These are phyloP conservation scores for Botrytis pseudocinerea DNA, from an alignment of 2,329 filamentous ascomycete species.

Conservation along the genomic window DNA sequence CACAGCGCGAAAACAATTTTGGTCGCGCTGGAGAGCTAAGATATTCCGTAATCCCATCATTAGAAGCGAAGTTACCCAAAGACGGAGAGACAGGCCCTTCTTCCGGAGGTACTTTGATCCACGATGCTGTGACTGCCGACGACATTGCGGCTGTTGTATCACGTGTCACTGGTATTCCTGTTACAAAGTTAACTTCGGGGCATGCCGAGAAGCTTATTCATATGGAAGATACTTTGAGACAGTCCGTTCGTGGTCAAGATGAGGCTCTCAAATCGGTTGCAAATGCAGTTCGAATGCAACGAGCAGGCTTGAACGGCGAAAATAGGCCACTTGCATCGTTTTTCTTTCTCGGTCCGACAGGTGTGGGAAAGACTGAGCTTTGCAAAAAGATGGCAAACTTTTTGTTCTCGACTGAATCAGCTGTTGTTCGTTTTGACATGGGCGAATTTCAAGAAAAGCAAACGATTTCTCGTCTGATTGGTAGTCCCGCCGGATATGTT, in stretches of 20 bases:
- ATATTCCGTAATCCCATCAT: constrained; percentile 79
- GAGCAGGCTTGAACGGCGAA: constrained; percentile 87
- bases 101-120: constrained; percentile 62
- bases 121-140: constrained; percentile 92
- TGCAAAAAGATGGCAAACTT: constrained; percentile 95
- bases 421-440: constrained; percentile 96
- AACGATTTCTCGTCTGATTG: constrained; percentile 89
- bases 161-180: constrained; percentile 77
- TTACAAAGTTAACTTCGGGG: constrained; percentile 87
- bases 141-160: constrained; percentile 94
- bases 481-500: constrained; percentile 89
- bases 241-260: constrained; percentile 88
- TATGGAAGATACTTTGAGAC: constrained; percentile 87
- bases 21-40: constrained; percentile 85
- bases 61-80: constrained; percentile 77
- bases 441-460: constrained; percentile 97
- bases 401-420: constrained; percentile 87
- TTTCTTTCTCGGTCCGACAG: constrained; percentile 96
- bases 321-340: constrained; percentile 91
- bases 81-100: constrained; percentile 55
- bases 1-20: constrained; percentile 81
- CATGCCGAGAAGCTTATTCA: constrained; percentile 93
- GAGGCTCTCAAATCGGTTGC: constrained; percentile 89
- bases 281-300: constrained; percentile 89
- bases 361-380: constrained; percentile 94